Evolutionary conservation across 352 stramenopile genomes (phyloP).

Genomic region (Aphanomyces stellatus): DNA sequence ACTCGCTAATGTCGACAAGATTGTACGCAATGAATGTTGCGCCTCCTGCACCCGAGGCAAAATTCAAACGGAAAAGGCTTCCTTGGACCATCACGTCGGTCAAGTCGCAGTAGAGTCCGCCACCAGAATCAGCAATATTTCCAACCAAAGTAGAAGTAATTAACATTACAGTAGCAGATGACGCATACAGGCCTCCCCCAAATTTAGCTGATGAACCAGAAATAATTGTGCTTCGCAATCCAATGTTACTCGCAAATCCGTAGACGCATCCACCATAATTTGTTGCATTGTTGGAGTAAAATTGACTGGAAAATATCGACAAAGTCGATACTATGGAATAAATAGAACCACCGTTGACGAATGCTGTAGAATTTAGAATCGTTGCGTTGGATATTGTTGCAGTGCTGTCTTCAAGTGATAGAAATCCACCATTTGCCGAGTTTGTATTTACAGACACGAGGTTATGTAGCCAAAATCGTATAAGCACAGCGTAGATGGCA

Average conservation of each 20-base stretch:
- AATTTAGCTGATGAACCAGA: not conserved
- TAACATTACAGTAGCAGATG: not conserved
- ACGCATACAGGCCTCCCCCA: conserved; percentile 1
- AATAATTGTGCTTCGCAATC: not conserved
- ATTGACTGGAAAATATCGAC: not conserved
- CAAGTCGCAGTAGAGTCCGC: not conserved
- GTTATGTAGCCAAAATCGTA: not conserved
- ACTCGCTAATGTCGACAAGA: not conserved
- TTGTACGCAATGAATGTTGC: not conserved
- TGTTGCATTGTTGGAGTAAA: not conserved
- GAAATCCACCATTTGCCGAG: not conserved
- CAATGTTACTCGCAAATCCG: not conserved
- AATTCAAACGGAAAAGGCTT: not conserved
- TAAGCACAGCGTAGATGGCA: conserved; percentile 1
- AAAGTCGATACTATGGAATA: conserved; percentile 5
- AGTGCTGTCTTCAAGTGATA: not conserved
- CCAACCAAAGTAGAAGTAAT: not conserved
- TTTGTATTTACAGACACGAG: not conserved
- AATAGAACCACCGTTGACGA: not conserved
- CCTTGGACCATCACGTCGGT: not conserved
- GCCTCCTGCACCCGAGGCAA: not conserved
- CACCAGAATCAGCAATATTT: not conserved
- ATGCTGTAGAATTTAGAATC: not conserved
- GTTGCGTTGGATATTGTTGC: not conserved
- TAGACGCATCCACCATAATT: conserved; percentile 8